A percentile compares a stretch with the other conserved stretches of the same genome.
These are phyloP conservation scores for Wolfiporia cocos DNA, from an alignment of 1,284 basidiomycete genomes.

Conservation along the genomic window DNA sequence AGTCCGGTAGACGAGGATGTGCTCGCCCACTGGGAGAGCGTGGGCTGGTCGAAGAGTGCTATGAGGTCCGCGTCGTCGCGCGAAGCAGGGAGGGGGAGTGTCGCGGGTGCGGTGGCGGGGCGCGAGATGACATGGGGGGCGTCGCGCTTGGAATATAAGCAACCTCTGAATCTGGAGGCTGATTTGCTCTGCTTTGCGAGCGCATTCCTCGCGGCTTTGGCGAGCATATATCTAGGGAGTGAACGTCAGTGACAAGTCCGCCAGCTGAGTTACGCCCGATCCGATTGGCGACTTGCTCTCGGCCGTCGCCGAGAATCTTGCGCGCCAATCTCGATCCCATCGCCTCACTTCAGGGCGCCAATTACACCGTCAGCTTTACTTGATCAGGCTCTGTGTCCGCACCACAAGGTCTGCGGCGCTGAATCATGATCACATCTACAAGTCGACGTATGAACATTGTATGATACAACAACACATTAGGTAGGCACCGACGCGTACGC, in stretches of 20 bases:
- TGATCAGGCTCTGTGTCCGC: too few relatives aligned
- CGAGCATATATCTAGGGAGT: constrained; percentile 43
- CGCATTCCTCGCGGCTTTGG: constrained; percentile 37
- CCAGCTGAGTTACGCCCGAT: constrained; percentile 1
- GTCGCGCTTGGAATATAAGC: constrained; percentile 27
- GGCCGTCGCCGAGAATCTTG: too few relatives aligned
- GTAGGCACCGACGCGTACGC: too few relatives aligned
- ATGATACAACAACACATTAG: too few relatives aligned
- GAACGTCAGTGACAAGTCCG: constrained; percentile 9
- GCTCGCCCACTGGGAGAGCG: constrained; percentile 28
- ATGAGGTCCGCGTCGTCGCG: constrained; percentile 58
- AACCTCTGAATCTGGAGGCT: constrained; percentile 39
- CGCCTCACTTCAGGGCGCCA: too few relatives aligned
- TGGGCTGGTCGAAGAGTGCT: constrained; percentile 66
- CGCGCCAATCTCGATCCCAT: too few relatives aligned
- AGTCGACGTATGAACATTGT: too few relatives aligned
- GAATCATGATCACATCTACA: too few relatives aligned
- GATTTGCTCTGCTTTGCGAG: constrained; percentile 32
- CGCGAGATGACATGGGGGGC: constrained; percentile 12
- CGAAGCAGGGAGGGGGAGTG: constrained; percentile 40
- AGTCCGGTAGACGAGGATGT: constrained; percentile 56
- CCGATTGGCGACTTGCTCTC: too few relatives aligned
- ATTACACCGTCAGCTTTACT: too few relatives aligned
- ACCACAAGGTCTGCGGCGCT: too few relatives aligned
- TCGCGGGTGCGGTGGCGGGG: constrained; percentile 29